A percentile compares a stretch with the other conserved stretches of the same genome.
phyloP scores from a whole-genome alignment of 148 eudicot genomes.

The Rhododendron mucronatum region DNA sequence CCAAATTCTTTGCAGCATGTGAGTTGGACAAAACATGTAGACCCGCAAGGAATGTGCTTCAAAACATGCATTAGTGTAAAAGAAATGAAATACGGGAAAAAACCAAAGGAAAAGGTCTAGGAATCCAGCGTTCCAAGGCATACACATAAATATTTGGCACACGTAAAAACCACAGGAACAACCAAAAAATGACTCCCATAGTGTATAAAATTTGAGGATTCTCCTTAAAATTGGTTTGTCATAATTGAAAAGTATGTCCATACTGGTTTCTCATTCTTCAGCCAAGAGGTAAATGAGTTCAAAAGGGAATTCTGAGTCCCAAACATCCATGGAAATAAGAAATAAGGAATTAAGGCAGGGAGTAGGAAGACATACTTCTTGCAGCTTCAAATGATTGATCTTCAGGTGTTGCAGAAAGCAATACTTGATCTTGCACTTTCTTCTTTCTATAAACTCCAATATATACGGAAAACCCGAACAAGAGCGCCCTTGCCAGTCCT shows the following conservation, averaged over 20 bases:
- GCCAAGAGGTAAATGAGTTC: neutral
- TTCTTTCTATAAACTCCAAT: slow-evolving; percentile 19
- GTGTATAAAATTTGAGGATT: neutral
- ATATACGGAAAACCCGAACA: slow-evolving; percentile 18
- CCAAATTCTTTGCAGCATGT: neutral
- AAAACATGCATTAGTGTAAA: neutral
- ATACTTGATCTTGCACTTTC: neutral
- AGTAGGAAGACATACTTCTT: neutral
- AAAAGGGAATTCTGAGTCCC: neutral
- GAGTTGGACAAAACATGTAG: neutral
- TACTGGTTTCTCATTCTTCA: neutral
- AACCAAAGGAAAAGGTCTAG: neutral
- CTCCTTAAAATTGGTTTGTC: neutral
- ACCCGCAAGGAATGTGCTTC: neutral
- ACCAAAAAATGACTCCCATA: neutral
- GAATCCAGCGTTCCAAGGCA: neutral
- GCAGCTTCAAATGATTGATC: slow-evolving; percentile 13
- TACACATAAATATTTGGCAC: neutral
- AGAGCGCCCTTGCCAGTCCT: slow-evolving; percentile 11
- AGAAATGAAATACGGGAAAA: neutral
- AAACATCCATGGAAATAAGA: neutral
- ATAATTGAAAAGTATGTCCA: neutral
- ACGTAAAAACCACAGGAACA: neutral
- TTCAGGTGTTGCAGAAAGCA: slow-evolving; percentile 15
- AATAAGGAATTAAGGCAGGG: neutral